Conservation (phyloP, 2,329 filamentous ascomycete genomes). For the Nothophoma quercina region DNA sequence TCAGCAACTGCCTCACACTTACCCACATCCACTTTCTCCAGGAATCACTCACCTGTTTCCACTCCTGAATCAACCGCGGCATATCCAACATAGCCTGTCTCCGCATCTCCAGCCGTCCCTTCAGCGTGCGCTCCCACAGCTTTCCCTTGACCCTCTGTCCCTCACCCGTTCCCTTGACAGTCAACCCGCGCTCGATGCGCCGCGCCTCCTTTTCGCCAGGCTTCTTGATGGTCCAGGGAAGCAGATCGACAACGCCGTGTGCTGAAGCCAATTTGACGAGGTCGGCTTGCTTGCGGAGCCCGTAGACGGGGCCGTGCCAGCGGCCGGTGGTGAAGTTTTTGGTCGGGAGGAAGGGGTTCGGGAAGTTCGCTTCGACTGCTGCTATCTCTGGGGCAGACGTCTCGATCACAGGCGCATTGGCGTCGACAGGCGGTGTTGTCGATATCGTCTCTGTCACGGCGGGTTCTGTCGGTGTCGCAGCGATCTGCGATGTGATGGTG, state of each 20-base stretch:
- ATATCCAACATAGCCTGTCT: slow-evolving; percentile 93
- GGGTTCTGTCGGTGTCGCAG: slow-evolving; percentile 21
- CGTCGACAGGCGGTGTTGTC: slow-evolving; percentile 30
- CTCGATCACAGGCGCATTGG: slow-evolving; percentile 50
- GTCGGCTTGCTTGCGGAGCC: slow-evolving; percentile 86
- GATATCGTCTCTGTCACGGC: slow-evolving; percentile 26
- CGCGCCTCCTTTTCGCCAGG: slow-evolving; percentile 73
- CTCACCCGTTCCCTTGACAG: slow-evolving; percentile 90
- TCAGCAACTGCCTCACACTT: too few species aligned
- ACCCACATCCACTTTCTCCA: slow-evolving; percentile 2
- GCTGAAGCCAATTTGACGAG: slow-evolving; percentile 83
- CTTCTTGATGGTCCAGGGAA: slow-evolving; percentile 80
- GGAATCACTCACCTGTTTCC: slow-evolving; percentile 78
- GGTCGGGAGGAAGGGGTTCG: slow-evolving; percentile 82
- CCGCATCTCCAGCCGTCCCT: slow-evolving; percentile 83
- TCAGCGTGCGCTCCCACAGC: slow-evolving; percentile 85
- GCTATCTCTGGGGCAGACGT: slow-evolving; percentile 32
- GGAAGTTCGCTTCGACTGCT: slow-evolving; percentile 48
- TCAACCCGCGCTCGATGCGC: slow-evolving; percentile 79
- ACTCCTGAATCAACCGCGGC: slow-evolving; percentile 88
- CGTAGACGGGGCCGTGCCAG: slow-evolving; percentile 85
- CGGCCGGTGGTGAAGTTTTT: slow-evolving; percentile 80
- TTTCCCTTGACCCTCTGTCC: slow-evolving; percentile 96
- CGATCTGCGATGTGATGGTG: slow-evolving; percentile 27
- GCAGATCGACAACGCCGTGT: slow-evolving; percentile 79